Base-by-base conservation (phyloP, 2,329 filamentous ascomycete species). In the Fusarium bactridioides region DNA sequence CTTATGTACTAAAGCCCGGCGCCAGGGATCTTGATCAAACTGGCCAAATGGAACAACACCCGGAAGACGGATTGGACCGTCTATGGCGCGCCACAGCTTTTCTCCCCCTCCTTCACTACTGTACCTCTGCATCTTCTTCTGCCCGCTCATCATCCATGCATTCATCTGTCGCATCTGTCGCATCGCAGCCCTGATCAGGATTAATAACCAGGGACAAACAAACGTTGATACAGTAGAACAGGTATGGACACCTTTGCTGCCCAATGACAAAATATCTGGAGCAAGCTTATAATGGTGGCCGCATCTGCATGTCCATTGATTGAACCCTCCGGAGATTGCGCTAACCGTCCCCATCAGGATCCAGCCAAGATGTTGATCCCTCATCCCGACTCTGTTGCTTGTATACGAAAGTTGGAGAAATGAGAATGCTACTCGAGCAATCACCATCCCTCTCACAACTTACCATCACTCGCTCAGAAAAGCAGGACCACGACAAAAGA, bases 41-140 rank as follows among this genome's bases (percentile, higher is more conserved):
- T 80, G 80, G 78, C 84, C 84, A 85, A 84, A 83, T 82, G 83
- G 83, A 85, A 82, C 74, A 78, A 69, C 75, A 82, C 79, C 78
- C 83, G 79, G 82, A 77, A 67, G 73, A 70, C 79, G 75, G 78
- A 79, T 83, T 82, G 80, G 80, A 79, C 82, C 69, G 72, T 67
- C 61, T 59, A 68, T 61, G 61, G 72, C 66, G 58, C 66, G 58
- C 62, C 64, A 72, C 64, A 71, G 56, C 40, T 51, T 61, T 61
- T 33, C 35, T 48, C 61, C 43, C 70, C 59, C 54, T 33, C 44
- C 47, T 43, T 45, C 31, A 40, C 47, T 71, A 48, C 37, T 63
- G 43, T 63, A 35, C 47, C 63, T 54, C 19, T 54, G 23, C 31
- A n/a, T 40, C 31, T 71, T 50, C 61, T 45, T 63, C 55, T 64